Base-by-base conservation (phyloP, 1,284 basidiomycete genomes). In the Ustilago sp. region DNA sequence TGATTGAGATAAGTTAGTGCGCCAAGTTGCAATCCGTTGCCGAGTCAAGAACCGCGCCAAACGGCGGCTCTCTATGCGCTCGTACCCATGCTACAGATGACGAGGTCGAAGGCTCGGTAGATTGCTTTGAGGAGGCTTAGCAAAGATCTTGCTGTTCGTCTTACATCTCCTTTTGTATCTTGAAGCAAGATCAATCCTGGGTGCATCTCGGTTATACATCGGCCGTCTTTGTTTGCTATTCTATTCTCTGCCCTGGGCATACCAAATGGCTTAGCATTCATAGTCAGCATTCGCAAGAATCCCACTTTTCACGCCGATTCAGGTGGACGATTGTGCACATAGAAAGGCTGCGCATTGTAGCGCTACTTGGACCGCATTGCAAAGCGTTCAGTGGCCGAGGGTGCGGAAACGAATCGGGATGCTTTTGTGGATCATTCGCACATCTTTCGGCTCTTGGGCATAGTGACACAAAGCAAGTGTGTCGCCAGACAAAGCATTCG, bases 161-260 rank as follows among this genome's bases (percentile, higher is more conserved):
- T 39, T 17, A 11, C 38, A 11, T 11, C n/a, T 45, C 41, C 3
- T 45, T 17, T 45, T 15, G 41, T 15, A 8, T 6, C 45, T 48
- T 7, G 38, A 31, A 8, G 28, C 23, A 48, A 45, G 19, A 8
- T 23, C 32, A 36, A 12, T 35, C 35, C 51, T 38, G 38, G 53
- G 23, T 55, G 35, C 19, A n/a, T 17, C 19, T 41, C 45, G 35
- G 41, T 13, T 48, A 31, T 31, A 28, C 48, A 35, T 53, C 50
- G 55, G 56, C 56, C 48, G 63, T 39, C 43, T 52, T 53, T 55
- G 58, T 64, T 38, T 47, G 62, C 31, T 9, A 63, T 36, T 23
- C 7, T 45, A 15, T n/a, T 28, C 36, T 48, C n/a, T 8, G 23
- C 15, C 41, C n/a, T 28, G 43, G 35, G 23, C 32, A 48, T 17